Evolutionary conservation across 169 alveolate species (phyloP).

Genomic region (Plasmodium inui): DNA sequence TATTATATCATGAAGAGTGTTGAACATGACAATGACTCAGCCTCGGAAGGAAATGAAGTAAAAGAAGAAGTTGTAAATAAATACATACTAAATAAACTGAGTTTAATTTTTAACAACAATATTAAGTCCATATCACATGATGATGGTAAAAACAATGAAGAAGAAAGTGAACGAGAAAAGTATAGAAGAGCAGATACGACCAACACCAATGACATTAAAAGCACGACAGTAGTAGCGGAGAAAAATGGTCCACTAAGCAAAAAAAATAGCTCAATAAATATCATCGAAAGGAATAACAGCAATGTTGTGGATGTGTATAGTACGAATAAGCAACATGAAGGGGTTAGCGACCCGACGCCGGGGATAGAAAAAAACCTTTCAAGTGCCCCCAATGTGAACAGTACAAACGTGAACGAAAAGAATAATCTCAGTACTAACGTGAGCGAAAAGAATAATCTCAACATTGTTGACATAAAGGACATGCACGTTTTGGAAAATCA

Average conservation of each 20-base stretch:
- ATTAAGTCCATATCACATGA: constrained; percentile 55
- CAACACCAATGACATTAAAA: background rate
- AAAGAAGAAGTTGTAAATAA: constrained; percentile 44
- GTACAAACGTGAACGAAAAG: background rate
- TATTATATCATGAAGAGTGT: constrained; percentile 24
- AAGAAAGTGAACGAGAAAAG: constrained; percentile 25
- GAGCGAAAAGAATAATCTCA: background rate
- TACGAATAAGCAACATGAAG: background rate
- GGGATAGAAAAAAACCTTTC: background rate
- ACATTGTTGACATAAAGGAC: constrained; percentile 19
- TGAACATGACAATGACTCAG: constrained; percentile 18
- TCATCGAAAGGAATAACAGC: background rate
- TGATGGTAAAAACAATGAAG: constrained; percentile 10
- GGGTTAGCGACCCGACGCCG: background rate
- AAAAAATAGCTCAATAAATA: background rate
- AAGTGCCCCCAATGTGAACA: background rate
- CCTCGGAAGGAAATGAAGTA: constrained; percentile 20
- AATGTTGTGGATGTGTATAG: background rate
- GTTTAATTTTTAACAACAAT: constrained; percentile 58
- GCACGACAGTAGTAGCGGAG: background rate
- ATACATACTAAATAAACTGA: constrained; percentile 50
- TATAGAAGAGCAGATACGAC: background rate
- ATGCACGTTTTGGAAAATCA: constrained; percentile 9
- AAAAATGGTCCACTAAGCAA: background rate
- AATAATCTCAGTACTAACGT: background rate